These are phyloP conservation scores for Fusarium graminum DNA, from an alignment of 2,329 filamentous ascomycete species.

Conservation along the genomic window DNA sequence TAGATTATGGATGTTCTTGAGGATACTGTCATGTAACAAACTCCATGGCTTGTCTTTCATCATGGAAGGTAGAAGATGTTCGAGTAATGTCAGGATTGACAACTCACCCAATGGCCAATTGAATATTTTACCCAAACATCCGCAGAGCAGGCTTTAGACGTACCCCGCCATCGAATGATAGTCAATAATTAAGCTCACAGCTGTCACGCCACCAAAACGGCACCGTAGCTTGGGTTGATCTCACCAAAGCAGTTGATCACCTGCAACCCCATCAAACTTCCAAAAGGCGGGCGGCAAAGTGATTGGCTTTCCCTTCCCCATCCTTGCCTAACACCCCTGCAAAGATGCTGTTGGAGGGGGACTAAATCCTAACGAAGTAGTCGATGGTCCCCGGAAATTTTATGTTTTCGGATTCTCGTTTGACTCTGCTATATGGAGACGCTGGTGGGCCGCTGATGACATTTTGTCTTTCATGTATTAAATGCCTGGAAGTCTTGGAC, in stretches of 20 bases:
- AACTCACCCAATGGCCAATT: too few species aligned
- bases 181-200: slow-evolving; percentile 11
- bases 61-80: too few species aligned
- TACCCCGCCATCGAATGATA: neutral
- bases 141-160: neutral
- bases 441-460: neutral
- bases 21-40: too few species aligned
- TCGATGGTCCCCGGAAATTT: slow-evolving; percentile 39
- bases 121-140: too few species aligned
- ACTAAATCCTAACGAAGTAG: slow-evolving; percentile 38
- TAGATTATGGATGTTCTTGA: too few species aligned
- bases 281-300: slow-evolving; percentile 14
- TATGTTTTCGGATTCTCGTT: slow-evolving; percentile 32
- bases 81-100: too few species aligned
- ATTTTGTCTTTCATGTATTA: too few species aligned
- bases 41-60: too few species aligned
- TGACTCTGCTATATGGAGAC: slow-evolving; percentile 26
- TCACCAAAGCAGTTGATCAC: slow-evolving; percentile 16
- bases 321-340: neutral
- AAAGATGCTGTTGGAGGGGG: slow-evolving; percentile 14
- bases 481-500: neutral
- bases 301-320: slow-evolving; percentile 15
- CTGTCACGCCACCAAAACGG: slow-evolving; percentile 20
- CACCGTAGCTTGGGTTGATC: slow-evolving; percentile 14
- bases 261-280: slow-evolving; percentile 6